Conservation (phyloP, 352 stramenopile genomes). For the Blastocystis hominis region DNA sequence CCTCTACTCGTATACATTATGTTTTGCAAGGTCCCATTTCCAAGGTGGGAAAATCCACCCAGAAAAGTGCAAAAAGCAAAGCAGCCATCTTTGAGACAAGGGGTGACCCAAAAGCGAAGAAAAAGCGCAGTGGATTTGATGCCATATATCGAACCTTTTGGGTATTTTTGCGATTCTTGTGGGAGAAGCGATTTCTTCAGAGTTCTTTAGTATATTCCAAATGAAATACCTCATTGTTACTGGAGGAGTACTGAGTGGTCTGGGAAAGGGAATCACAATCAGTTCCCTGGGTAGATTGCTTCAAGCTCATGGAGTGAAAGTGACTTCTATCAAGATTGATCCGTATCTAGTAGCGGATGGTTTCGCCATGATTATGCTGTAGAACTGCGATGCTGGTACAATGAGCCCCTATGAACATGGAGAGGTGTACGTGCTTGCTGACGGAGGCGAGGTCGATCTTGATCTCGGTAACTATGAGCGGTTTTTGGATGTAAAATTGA, state of each 20-base stretch:
- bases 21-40: too few relatives aligned
- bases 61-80: not conserved
- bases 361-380: not conserved
- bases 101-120: not conserved
- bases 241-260: slow-evolving; percentile 89
- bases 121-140: not conserved
- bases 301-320: slow-evolving; percentile 82
- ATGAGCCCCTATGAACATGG: slow-evolving; percentile 92
- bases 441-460: slow-evolving; percentile 88
- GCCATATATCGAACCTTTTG: not conserved
- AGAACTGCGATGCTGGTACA: slow-evolving; percentile 89
- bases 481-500: slow-evolving; percentile 88
- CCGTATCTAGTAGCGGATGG: slow-evolving; percentile 77
- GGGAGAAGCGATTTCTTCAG: not conserved
- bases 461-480: slow-evolving; percentile 97
- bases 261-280: slow-evolving; percentile 97
- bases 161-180: not conserved
- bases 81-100: not conserved
- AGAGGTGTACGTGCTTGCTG: slow-evolving; percentile 91
- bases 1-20: too few relatives aligned
- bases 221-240: slow-evolving; percentile 98
- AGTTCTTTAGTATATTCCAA: not conserved
- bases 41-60: not conserved
- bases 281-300: slow-evolving; percentile 91
- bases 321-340: slow-evolving; percentile 97